phyloP scores from a whole-genome alignment of 371 early-diverging fungal genomes.

The Rhizopus microsporus region DNA sequence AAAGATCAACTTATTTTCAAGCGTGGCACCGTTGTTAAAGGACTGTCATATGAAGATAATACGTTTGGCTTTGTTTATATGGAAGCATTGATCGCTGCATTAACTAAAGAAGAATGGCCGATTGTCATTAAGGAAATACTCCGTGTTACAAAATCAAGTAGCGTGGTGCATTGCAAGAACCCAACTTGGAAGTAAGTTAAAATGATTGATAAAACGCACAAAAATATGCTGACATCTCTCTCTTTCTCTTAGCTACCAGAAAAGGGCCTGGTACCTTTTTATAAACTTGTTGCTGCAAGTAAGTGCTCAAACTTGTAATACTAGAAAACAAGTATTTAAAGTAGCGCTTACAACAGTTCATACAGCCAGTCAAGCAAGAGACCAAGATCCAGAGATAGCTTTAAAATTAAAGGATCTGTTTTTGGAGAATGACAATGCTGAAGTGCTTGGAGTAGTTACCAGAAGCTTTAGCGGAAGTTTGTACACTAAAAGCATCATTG shows the following conservation, averaged over 20 bases:
- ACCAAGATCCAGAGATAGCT: neutral
- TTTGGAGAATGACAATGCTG: neutral
- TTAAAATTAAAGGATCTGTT: neutral
- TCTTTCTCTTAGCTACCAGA: too few species aligned
- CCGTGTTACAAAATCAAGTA: slow-evolving; percentile 27
- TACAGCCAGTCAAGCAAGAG: neutral
- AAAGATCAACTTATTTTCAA: slow-evolving; percentile 12
- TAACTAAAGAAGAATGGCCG: slow-evolving; percentile 22
- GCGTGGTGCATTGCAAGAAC: slow-evolving; percentile 23
- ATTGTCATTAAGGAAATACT: slow-evolving; percentile 17
- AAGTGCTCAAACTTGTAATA: too few species aligned
- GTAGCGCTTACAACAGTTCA: neutral
- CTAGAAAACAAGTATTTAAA: too few species aligned
- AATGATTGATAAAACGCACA: too few species aligned
- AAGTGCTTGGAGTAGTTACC: neutral
- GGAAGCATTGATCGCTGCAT: slow-evolving; percentile 20
- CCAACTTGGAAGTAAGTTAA: too few species aligned
- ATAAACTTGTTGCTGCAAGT: too few species aligned
- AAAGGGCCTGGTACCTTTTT: too few species aligned
- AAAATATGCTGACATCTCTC: too few species aligned
- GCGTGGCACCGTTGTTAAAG: slow-evolving; percentile 37
- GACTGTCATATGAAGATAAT: slow-evolving; percentile 28
- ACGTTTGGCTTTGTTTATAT: slow-evolving; percentile 31
- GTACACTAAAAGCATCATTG: too few species aligned
- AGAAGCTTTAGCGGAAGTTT: neutral